Evolutionary conservation across 2,329 filamentous ascomycete species (phyloP).

Genomic region (Apiospora kogelbergensis): DNA sequence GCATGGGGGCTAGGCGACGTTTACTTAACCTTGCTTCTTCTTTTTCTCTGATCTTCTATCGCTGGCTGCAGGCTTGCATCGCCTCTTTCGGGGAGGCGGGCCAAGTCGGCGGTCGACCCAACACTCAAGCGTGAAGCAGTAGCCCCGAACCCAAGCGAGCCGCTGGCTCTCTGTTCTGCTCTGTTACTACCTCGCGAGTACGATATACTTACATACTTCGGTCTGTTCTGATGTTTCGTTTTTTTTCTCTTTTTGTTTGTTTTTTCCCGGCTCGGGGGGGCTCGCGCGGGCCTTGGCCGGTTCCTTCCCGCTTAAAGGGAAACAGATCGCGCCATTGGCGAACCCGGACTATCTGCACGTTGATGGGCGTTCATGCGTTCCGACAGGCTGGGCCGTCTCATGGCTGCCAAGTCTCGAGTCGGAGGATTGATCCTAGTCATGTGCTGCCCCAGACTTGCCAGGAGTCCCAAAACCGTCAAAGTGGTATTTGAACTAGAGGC

Average conservation of each 20-base stretch:
- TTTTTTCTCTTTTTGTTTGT: not conserved
- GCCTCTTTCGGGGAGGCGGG: not conserved
- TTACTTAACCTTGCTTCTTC: not conserved
- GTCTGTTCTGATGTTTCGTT: constrained; percentile 4
- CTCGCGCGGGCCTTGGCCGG: not conserved
- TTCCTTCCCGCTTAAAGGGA: not conserved
- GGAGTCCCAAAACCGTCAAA: not conserved
- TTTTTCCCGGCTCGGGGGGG: too few relatives aligned
- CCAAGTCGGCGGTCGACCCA: not conserved
- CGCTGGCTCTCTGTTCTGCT: too few relatives aligned
- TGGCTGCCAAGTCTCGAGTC: constrained; percentile 3
- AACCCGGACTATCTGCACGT: not conserved
- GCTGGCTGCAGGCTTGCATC: too few relatives aligned
- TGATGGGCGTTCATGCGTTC: not conserved
- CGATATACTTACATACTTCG: not conserved
- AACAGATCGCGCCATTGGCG: not conserved
- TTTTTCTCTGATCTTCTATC: not conserved
- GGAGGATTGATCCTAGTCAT: not conserved
- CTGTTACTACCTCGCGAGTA: not conserved
- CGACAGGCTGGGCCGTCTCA: not conserved
- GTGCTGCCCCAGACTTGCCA: not conserved
- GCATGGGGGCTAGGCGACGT: not conserved
- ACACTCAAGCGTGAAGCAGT: not conserved
- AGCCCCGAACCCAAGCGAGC: not conserved
- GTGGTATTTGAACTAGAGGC: not conserved